Base-by-base conservation (phyloP, 306 rosid genomes). In the Inga laurina region DNA sequence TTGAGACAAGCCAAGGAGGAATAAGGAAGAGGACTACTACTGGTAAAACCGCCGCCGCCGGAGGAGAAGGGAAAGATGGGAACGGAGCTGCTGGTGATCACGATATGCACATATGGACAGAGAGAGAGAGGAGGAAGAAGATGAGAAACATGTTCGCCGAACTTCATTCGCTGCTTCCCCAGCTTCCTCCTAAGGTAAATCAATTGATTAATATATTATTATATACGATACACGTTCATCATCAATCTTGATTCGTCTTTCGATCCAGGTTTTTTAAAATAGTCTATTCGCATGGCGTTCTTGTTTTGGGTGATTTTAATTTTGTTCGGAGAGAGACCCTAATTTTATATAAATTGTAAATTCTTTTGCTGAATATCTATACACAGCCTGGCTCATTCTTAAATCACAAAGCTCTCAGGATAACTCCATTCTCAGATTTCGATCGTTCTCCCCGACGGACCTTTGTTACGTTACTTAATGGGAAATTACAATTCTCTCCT, bases 71-170 rank as follows among this genome's bases (percentile, higher is more conserved):
- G 43, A 7, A 34, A 14, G n/a, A 39, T 18, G 24, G 43, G 32
- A 78, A 48, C 64, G 64, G 41, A 30, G 78, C 77, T 51, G 86
- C 72, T 0, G 24, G 18, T 24, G 88, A 85, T 39, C 91, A 92
- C 83, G 94, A 88, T 11, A 67, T 86, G 30, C 96, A 93, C 43
- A 90, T 93, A 34, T 89, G 90, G 92, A 88, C 93, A 0, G 98
- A 95, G 85, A 92, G 97, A 81, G 93, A 96, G 76, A 90, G 98
- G 83, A 89, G 98, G 86, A 96, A 90, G 89, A 96, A 90, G 91
- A 92, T 96, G 97, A 89, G 86, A 79, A 87, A 81, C 83, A 88
- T 96, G 97, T 96, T 92, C 32, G 11, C 87, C 24, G 84, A 9
- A 82, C 99, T 96, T 80, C 99, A 93, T 78, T 84, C 88, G 72